These are phyloP conservation scores for Suillus variegatus DNA, from an alignment of 768 basidiomycete genomes.

Conservation along the genomic window DNA sequence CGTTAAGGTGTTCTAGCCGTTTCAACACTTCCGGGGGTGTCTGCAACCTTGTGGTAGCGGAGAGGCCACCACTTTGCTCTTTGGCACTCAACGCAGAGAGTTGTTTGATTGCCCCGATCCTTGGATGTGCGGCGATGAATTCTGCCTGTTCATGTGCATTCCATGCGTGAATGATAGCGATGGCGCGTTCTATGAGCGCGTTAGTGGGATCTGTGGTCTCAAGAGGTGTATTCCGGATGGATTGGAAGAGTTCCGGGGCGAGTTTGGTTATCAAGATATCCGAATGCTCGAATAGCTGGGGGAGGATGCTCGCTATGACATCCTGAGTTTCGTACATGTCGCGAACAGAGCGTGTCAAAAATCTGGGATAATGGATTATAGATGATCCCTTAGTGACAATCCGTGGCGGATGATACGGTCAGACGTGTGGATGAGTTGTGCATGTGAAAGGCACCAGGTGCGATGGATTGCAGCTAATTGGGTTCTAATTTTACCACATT, in stretches of 20 bases:
- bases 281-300: slow-evolving; percentile 67
- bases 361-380: background rate
- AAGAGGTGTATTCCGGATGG: slow-evolving; percentile 30
- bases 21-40: slow-evolving; percentile 76
- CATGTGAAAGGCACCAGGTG: slow-evolving; percentile 2
- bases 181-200: slow-evolving; percentile 56
- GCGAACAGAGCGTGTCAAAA: background rate
- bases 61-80: slow-evolving; percentile 64
- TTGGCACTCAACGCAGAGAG: slow-evolving; percentile 74
- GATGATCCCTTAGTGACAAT: background rate
- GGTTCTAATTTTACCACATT: background rate
- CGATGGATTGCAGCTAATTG: background rate
- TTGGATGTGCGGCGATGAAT: slow-evolving; percentile 85
- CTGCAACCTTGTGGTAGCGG: slow-evolving; percentile 35
- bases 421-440: background rate
- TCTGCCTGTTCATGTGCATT: slow-evolving; percentile 46
- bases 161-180: slow-evolving; percentile 56
- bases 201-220: slow-evolving; percentile 33
- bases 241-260: slow-evolving; percentile 50
- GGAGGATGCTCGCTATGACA: slow-evolving; percentile 35
- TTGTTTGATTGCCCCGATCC: slow-evolving; percentile 82
- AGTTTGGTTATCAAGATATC: slow-evolving; percentile 53
- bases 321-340: slow-evolving; percentile 6
- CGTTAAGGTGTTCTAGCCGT: slow-evolving; percentile 75
- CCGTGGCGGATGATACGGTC: background rate